Evolutionary conservation across 208 protist genomes (phyloP).

Genomic region (Tritrichomonas musculus): DNA sequence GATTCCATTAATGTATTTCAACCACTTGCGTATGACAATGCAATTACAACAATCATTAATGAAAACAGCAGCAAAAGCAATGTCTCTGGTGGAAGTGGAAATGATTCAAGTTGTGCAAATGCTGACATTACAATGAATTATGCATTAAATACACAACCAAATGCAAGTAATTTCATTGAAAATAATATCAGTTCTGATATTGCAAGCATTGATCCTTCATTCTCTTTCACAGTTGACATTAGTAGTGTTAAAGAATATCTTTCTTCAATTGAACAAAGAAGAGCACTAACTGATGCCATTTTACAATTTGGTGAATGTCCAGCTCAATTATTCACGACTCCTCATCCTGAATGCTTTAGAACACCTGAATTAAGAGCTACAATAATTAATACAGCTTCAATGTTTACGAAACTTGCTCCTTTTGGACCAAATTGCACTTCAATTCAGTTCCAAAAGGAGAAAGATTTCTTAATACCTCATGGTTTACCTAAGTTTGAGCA

Average conservation of each 20-base stretch:
- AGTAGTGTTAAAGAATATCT: not conserved
- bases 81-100: too few relatives aligned
- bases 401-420: not conserved
- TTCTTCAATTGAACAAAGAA: not conserved
- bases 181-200: not conserved
- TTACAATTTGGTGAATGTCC: slow-evolving; percentile 11
- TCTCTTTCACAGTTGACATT: too few relatives aligned
- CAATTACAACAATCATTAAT: too few relatives aligned
- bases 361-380: not conserved
- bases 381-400: not conserved
- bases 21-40: not conserved
- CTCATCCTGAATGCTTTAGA: not conserved
- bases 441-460: not conserved
- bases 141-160: too few relatives aligned
- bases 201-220: not conserved
- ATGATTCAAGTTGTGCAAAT: not conserved
- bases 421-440: not conserved
- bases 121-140: too few relatives aligned
- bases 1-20: not conserved
- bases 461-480: too few relatives aligned
- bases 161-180: not conserved
- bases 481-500: not conserved
- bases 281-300: not conserved
- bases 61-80: too few relatives aligned
- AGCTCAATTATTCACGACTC: not conserved